Conservation (phyloP, 192 early-diverging fungal species). For the Umbelopsis ramanniana region DNA sequence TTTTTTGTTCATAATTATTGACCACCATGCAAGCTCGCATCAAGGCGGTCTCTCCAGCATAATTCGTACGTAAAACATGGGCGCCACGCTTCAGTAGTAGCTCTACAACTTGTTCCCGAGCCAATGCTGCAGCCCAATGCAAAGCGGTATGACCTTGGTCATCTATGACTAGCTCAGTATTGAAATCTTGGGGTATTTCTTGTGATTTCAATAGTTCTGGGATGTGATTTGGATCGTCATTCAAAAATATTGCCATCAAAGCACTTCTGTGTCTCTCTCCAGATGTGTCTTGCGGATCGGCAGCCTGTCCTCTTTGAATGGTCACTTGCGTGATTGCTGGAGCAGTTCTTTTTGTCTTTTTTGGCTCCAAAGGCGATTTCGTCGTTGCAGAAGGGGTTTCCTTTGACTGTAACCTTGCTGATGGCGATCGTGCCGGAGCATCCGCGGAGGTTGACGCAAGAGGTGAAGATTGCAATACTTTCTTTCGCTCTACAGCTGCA, state of each 20-base stretch:
- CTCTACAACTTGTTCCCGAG: conserved; percentile 72
- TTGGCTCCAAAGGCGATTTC: neutral
- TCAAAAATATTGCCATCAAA: conserved; percentile 86
- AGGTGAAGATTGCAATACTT: neutral
- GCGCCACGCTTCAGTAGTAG: conserved; percentile 80
- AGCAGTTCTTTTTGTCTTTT: neutral
- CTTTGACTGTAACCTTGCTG: neutral
- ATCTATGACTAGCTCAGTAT: conserved; percentile 88
- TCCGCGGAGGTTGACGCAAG: neutral
- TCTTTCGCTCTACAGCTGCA: conserved; percentile 26
- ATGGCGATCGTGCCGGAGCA: neutral
- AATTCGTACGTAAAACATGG: conserved; percentile 68
- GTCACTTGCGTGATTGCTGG: neutral
- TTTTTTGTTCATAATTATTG: conserved; percentile 77
- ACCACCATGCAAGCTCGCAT: conserved; percentile 88
- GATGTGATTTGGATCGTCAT: conserved; percentile 69
- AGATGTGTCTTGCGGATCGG: conserved; percentile 30
- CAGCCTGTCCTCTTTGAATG: neutral
- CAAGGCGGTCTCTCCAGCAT: conserved; percentile 84
- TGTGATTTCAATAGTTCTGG: conserved; percentile 48
- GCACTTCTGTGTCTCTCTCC: conserved; percentile 70
- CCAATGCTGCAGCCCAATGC: conserved; percentile 96
- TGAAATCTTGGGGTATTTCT: conserved; percentile 54
- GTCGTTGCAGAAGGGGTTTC: neutral
- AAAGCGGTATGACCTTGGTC: conserved; percentile 92